Evolutionary conservation across 2,329 filamentous ascomycete species (phyloP).

Genomic region (Herpotrichia juniperi): DNA sequence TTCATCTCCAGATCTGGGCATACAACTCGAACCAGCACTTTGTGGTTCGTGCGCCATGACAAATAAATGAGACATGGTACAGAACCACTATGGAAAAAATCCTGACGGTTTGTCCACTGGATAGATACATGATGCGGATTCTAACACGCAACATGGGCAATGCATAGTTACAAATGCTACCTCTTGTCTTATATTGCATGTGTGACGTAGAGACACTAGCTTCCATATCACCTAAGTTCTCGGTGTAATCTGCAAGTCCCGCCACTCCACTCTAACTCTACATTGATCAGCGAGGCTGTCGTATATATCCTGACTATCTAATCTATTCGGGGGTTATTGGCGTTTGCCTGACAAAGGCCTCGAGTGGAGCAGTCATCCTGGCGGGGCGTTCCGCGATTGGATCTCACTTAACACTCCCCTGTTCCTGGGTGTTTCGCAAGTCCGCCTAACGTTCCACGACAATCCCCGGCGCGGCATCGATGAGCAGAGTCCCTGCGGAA

Average conservation of each 20-base stretch:
- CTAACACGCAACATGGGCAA: neutral
- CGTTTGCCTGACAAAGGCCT: neutral
- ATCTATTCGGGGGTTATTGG: neutral
- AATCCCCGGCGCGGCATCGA: neutral
- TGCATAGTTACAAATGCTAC: neutral
- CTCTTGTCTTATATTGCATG: neutral
- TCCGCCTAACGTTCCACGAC: slow-evolving; percentile 1
- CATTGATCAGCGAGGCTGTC: neutral
- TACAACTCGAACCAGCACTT: neutral
- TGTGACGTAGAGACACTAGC: neutral
- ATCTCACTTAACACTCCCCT: neutral
- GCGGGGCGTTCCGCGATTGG: neutral
- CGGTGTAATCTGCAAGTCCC: neutral
- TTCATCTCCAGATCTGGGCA: neutral
- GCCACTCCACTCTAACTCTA: neutral
- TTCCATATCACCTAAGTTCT: neutral
- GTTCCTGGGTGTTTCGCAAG: neutral
- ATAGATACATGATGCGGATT: neutral
- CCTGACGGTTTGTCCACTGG: neutral
- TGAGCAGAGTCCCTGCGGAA: neutral
- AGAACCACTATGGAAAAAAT: too few species aligned
- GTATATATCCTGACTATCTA: neutral
- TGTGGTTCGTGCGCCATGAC: neutral
- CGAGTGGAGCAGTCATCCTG: neutral
- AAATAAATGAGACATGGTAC: neutral